Evolutionary conservation across 2,329 filamentous ascomycete genomes (phyloP), one percentile per base, ranked within the genome.

Genomic region (Lachnellula subtilissima): DNA sequence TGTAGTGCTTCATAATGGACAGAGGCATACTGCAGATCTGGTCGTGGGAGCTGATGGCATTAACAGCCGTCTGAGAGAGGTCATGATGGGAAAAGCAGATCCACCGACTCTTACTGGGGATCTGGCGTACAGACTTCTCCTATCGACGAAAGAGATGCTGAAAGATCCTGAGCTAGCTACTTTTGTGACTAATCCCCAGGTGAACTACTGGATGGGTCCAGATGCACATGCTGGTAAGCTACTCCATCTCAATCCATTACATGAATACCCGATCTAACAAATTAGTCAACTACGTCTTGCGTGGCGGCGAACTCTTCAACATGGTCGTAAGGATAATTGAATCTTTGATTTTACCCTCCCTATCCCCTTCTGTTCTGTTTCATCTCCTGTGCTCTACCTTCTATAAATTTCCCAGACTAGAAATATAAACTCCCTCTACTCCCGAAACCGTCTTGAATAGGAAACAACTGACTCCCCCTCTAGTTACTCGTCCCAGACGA

Each of bases 151-250:
- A 11, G 65, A 75, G 46, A 71, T 78, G 47, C 65, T 70, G 14
- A 62, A 71, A 42, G 76, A 78, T 56, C 73, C 74, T 1, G 55
- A 75, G 25, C 67, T 76, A 2, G 69, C 68, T 22, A 65, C 69
- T 23, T 65, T 76, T 12, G 66, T 74, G 7, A 68, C 70, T 23
- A 69, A 73, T 53, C 65, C 68, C 5, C 75, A 73, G 8, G 76
- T 78, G 61, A 74, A 78, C 53, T 74, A 76, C 14, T 78, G 76
- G 76, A 68, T 77, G 67, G 65, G 71, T 0, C 79, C 79, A 0
- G 74, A 74, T 56, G 75, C 74, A 2, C 79, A 81, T 58, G 77
- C 75, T 28, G 72, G 71, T 72, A 62, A 35, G 63, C 5, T 5
- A 54, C 37, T 17, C 32, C 15, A 28, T 5, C 39, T 45, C 36